A percentile compares a stretch with the other conserved stretches of the same genome.
Evolutionary conservation across 176 grass and related monocot species (phyloP).

Genomic region (Alopecurus myosuroides): DNA sequence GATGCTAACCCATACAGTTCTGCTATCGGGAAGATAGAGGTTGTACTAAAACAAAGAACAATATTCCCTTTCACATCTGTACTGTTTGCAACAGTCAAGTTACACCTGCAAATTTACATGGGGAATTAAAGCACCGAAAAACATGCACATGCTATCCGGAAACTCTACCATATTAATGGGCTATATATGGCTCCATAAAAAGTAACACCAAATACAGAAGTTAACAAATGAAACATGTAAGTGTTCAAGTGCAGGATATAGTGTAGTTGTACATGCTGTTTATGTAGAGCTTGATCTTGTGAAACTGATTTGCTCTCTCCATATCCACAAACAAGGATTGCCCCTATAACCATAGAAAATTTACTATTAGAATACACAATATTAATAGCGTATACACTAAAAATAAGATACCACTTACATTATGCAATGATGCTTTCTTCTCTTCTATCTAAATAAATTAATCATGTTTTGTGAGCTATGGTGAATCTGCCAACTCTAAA

Average conservation of each 20-base stretch:
- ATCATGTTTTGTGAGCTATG: neutral
- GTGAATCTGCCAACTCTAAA: neutral
- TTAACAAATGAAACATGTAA: neutral
- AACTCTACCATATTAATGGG: neutral
- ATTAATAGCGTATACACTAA: neutral
- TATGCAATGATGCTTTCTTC: neutral
- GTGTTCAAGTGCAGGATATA: neutral
- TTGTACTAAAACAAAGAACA: constrained; percentile 7
- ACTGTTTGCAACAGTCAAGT: neutral
- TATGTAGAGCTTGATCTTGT: neutral
- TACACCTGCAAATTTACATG: constrained; percentile 16
- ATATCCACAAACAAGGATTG: constrained; percentile 9
- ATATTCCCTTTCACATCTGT: constrained; percentile 24
- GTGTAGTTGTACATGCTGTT: neutral
- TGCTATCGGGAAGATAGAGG: neutral
- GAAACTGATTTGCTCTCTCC: neutral
- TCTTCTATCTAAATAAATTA: neutral
- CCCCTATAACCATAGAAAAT: neutral
- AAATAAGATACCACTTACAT: neutral
- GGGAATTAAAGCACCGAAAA: neutral
- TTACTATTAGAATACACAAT: neutral
- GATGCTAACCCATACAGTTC: constrained; percentile 1
- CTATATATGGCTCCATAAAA: neutral
- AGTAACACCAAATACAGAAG: neutral
- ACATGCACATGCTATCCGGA: neutral